Evolutionary conservation across 768 basidiomycete genomes (phyloP).

Genomic region (Amanita rimosa): DNA sequence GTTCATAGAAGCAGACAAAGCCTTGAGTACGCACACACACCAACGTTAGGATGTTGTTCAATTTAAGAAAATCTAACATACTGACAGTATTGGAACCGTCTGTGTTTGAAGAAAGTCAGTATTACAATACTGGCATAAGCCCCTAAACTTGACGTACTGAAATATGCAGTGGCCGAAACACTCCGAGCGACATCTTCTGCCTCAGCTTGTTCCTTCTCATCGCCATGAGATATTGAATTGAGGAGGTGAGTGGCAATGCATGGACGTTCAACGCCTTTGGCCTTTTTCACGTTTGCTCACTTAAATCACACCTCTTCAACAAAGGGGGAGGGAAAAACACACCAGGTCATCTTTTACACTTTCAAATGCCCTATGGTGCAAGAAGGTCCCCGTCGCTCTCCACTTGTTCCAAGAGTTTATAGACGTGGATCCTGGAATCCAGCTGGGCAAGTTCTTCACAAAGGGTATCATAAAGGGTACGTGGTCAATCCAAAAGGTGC

Average conservation of each 20-base stretch:
- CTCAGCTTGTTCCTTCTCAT: background rate
- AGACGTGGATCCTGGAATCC: conserved; percentile 30
- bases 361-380: conserved; percentile 23
- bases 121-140: background rate
- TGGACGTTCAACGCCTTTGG: background rate
- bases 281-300: background rate
- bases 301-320: background rate
- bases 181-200: background rate
- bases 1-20: background rate
- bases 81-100: conserved; percentile 9
- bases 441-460: conserved; percentile 13
- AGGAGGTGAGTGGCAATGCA: conserved; percentile 1
- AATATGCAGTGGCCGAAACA: background rate
- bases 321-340: background rate
- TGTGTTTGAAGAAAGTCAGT: background rate
- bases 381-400: conserved; percentile 14
- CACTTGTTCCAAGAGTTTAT: conserved; percentile 23
- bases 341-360: conserved; percentile 21
- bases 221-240: background rate
- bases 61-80: background rate
- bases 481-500: conserved; percentile 4
- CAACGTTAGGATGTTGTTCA: background rate
- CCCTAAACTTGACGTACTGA: conserved; percentile 3
- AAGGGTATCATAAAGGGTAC: background rate
- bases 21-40: background rate